phyloP scores from a whole-genome alignment of 495 filamentous ascomycete genomes.

The Aspergillus homomorphus region DNA sequence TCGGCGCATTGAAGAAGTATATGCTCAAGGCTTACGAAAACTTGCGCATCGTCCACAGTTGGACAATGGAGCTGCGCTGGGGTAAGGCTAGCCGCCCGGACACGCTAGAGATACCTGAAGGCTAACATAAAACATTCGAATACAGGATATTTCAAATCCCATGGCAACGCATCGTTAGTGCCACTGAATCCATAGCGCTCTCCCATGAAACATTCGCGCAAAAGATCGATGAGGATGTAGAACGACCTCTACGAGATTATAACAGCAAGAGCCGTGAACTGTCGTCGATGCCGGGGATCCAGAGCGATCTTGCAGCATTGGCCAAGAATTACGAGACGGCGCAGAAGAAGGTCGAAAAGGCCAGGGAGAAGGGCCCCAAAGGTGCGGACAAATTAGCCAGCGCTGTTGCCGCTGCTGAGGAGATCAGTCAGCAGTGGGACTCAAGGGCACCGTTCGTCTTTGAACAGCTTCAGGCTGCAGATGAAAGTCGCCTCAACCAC shows the following conservation, averaged over 20 bases:
- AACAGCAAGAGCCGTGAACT: conserved; percentile 72
- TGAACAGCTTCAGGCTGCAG: conserved; percentile 86
- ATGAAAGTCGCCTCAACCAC: conserved; percentile 87
- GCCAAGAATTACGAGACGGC: conserved; percentile 82
- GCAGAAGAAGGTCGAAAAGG: conserved; percentile 84
- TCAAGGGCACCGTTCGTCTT: conserved; percentile 95
- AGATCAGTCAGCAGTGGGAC: conserved; percentile 82
- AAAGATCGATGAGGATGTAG: conserved; percentile 88
- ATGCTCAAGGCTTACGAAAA: conserved; percentile 80
- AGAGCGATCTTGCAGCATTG: conserved; percentile 72
- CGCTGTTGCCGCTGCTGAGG: conserved; percentile 71
- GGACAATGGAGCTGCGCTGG: conserved; percentile 73
- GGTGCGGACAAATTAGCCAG: conserved; percentile 76
- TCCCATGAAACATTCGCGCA: conserved; percentile 81
- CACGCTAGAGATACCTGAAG: neutral
- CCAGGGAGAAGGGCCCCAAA: conserved; percentile 74
- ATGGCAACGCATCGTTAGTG: conserved; percentile 86
- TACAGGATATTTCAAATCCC: conserved; percentile 81
- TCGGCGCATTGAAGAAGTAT: conserved; percentile 85
- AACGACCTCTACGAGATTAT: conserved; percentile 76
- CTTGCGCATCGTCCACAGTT: conserved; percentile 66
- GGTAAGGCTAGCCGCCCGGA: conserved; percentile 53
- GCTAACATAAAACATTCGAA: neutral
- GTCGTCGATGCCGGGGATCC: conserved; percentile 77
- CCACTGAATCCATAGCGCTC: conserved; percentile 74